Conservation (phyloP, 352 stramenopile genomes). For the Pilasporangium apinafurcum region DNA sequence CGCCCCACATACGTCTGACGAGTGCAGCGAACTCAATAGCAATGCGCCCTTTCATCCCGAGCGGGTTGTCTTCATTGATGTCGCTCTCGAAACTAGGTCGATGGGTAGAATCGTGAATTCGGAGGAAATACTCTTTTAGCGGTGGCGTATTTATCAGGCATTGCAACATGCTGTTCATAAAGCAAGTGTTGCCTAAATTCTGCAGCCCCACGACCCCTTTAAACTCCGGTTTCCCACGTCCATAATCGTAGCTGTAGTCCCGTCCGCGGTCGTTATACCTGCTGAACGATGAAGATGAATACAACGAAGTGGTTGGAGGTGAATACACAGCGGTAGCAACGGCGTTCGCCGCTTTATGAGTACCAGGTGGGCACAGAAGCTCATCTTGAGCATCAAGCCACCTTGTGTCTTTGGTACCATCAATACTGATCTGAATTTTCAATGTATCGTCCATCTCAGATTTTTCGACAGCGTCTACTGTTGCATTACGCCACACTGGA, state of each 20-base stretch:
- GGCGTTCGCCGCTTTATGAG: constrained; percentile 49
- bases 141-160: constrained; percentile 93
- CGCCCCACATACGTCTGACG: constrained; percentile 92
- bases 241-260: constrained; percentile 35
- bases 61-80: constrained; percentile 94
- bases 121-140: constrained; percentile 92
- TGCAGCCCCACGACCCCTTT: constrained; percentile 67
- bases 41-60: constrained; percentile 91
- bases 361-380: constrained; percentile 47
- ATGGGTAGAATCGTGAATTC: constrained; percentile 45
- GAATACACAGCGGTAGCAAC: constrained; percentile 1
- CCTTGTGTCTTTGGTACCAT: constrained; percentile 25
- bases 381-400: constrained; percentile 65
- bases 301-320: constrained; percentile 11
- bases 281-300: constrained; percentile 9
- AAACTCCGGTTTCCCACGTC: constrained; percentile 42
- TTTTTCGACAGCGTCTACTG: constrained; percentile 25
- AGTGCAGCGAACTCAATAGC: constrained; percentile 94
- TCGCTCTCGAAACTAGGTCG: constrained; percentile 49
- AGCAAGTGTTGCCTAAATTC: constrained; percentile 81
- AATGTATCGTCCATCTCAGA: constrained; percentile 12
- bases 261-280: constrained; percentile 21
- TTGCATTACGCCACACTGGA: constrained; percentile 55
- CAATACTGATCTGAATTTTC: constrained; percentile 37
- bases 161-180: constrained; percentile 83